phyloP scores from a whole-genome alignment of 2,329 filamentous ascomycete species.

The Stachybotrys chartarum region DNA sequence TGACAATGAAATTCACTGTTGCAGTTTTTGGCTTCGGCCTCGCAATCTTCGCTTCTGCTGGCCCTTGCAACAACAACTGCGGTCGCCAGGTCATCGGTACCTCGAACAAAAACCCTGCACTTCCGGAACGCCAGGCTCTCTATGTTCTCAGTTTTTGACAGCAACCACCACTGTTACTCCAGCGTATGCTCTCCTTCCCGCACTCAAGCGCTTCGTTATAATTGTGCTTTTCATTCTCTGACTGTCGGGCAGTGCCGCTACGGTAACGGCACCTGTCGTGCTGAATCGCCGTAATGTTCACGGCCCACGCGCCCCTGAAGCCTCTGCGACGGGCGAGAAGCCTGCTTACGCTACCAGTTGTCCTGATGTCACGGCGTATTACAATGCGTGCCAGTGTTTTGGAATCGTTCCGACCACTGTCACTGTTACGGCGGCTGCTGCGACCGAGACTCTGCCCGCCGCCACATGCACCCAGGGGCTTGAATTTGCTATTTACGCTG shows the following conservation, averaged over 20 bases:
- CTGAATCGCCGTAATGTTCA: not conserved
- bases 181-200: not conserved
- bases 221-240: not conserved
- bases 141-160: not conserved
- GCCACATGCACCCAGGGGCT: not conserved
- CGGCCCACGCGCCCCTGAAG: not conserved
- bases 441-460: not conserved
- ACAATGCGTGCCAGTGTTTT: conserved; percentile 13
- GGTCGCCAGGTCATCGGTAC: not conserved
- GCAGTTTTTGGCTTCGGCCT: not conserved
- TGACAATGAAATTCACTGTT: not conserved
- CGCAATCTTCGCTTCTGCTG: not conserved
- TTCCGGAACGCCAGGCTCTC: not conserved
- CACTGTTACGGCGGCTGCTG: not conserved
- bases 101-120: not conserved
- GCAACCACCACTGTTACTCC: not conserved
- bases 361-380: conserved; percentile 7
- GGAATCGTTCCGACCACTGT: not conserved
- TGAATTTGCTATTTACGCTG: not conserved
- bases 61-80: not conserved
- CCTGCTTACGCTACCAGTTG: conserved; percentile 11
- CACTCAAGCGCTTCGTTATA: not conserved
- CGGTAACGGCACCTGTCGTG: not conserved
- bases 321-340: not conserved
- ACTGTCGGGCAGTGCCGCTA: not conserved